Percentiles rank a stretch among this genome's conserved stretches.
Evolutionary conservation across 2,329 filamentous ascomycete species (phyloP).

Genomic region (Aquanectria penicillioides): DNA sequence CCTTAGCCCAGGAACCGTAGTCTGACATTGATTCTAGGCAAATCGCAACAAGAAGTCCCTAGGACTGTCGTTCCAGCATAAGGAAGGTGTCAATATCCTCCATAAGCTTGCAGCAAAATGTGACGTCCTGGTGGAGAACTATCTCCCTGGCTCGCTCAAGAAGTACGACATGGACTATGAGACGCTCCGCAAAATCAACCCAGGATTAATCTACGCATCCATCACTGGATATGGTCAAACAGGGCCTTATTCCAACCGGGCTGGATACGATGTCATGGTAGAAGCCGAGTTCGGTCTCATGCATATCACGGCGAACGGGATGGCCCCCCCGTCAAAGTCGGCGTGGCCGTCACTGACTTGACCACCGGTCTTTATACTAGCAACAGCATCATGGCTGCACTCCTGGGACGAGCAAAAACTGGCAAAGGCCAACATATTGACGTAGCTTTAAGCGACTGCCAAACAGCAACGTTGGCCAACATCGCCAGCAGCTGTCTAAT

Average conservation of each 20-base stretch:
- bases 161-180: constrained; percentile 94
- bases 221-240: constrained; percentile 98
- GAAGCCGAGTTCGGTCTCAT: constrained; percentile 98
- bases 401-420: constrained; percentile 78
- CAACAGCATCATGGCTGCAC: constrained; percentile 93
- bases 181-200: constrained; percentile 83
- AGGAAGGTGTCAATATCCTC: constrained; percentile 84
- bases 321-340: constrained; percentile 94
- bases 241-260: constrained; percentile 85
- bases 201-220: constrained; percentile 88
- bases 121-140: constrained; percentile 96
- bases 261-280: constrained; percentile 99
- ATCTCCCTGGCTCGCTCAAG: constrained; percentile 86
- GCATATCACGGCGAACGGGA: constrained; percentile 96
- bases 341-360: constrained; percentile 94
- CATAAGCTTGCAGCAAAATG: constrained; percentile 85
- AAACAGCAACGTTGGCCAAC: constrained; percentile 94
- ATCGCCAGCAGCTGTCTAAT: constrained; percentile 93
- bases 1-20: neutral
- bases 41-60: constrained; percentile 98
- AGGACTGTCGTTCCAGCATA: constrained; percentile 88
- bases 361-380: constrained; percentile 95
- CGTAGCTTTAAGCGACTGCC: constrained; percentile 89
- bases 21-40: constrained; percentile 63
- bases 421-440: constrained; percentile 93